Conservation (phyloP, 345 rosid species). For the Aquilaria yunnanensis region DNA sequence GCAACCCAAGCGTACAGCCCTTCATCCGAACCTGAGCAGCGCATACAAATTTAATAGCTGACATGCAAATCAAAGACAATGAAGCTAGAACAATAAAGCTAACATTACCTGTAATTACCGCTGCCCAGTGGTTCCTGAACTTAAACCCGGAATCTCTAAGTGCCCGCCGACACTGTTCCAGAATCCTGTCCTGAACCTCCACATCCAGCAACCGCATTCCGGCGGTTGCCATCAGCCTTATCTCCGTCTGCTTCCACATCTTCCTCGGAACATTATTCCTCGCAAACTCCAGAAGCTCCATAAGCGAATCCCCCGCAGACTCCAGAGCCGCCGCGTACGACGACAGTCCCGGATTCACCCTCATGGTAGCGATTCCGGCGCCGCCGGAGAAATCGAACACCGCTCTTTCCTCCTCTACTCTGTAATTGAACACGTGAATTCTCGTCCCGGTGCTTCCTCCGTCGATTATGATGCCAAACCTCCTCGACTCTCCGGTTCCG, state of each 20-base stretch:
- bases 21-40: slow-evolving; percentile 81
- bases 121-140: slow-evolving; percentile 69
- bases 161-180: slow-evolving; percentile 43
- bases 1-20: slow-evolving; percentile 94
- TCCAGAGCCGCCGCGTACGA: slow-evolving; percentile 52
- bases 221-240: slow-evolving; percentile 92
- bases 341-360: slow-evolving; percentile 79
- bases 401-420: slow-evolving; percentile 21
- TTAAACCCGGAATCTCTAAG: slow-evolving; percentile 60
- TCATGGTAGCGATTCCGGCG: slow-evolving; percentile 37
- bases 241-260: slow-evolving; percentile 59
- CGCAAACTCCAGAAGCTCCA: slow-evolving; percentile 59
- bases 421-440: slow-evolving; percentile 52
- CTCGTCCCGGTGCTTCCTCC: slow-evolving; percentile 93
- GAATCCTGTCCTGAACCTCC: slow-evolving; percentile 46
- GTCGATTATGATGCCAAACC: slow-evolving; percentile 46
- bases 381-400: slow-evolving; percentile 43
- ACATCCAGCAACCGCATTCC: slow-evolving; percentile 71
- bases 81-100: neutral
- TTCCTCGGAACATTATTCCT: slow-evolving; percentile 47
- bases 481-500: neutral
- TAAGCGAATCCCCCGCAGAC: slow-evolving; percentile 46
- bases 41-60: slow-evolving; percentile 13
- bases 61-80: neutral
- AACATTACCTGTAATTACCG: slow-evolving; percentile 66